These are phyloP conservation scores for Lentinula sp. DNA, from an alignment of 768 basidiomycete species.

Conservation along the genomic window DNA sequence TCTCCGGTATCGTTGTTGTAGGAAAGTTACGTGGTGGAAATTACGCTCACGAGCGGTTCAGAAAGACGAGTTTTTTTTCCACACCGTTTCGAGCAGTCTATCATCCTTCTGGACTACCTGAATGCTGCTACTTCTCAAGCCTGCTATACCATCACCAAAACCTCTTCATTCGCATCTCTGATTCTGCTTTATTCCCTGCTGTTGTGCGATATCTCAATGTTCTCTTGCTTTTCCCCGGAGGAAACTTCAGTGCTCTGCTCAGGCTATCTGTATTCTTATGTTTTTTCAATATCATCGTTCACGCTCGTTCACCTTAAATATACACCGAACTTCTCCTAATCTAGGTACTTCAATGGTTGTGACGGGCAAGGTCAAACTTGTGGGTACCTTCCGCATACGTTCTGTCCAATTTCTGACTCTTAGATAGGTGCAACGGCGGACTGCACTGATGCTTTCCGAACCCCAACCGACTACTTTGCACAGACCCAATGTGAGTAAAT, in stretches of 20 bases:
- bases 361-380: conserved; percentile 37
- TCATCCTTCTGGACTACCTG: neutral
- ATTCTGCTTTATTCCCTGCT: neutral
- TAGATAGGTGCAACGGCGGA: conserved; percentile 24
- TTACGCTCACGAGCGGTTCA: conserved; percentile 1
- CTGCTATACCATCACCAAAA: neutral
- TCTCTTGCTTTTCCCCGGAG: too few relatives aligned
- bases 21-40: neutral
- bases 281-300: too few relatives aligned
- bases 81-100: neutral
- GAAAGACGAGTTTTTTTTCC: neutral
- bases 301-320: too few relatives aligned
- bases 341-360: conserved; percentile 37
- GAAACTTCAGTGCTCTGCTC: too few relatives aligned
- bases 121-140: neutral
- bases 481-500: conserved; percentile 30
- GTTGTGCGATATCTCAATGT: too few relatives aligned
- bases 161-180: neutral
- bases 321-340: neutral
- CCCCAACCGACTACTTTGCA: conserved; percentile 26
- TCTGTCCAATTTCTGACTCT: neutral
- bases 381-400: conserved; percentile 14
- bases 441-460: conserved; percentile 32
- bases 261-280: too few relatives aligned
- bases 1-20: conserved; percentile 3